These are phyloP conservation scores for Mucor velutinosus DNA, from an alignment of 371 early-diverging fungal genomes.

Conservation along the genomic window DNA sequence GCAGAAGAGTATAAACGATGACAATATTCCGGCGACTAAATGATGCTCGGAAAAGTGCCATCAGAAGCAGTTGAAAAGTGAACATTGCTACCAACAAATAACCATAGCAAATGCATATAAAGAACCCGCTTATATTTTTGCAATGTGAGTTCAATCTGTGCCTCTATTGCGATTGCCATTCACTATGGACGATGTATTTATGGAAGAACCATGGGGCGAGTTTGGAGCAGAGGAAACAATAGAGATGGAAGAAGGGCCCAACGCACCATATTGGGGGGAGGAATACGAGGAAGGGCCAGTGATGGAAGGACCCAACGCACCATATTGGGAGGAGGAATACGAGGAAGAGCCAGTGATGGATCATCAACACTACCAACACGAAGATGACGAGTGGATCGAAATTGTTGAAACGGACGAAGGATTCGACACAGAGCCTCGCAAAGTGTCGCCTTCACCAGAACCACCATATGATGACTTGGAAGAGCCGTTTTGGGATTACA, in stretches of 20 bases:
- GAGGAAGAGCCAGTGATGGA: neutral
- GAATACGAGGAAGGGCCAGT: neutral
- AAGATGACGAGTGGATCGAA: neutral
- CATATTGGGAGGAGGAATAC: neutral
- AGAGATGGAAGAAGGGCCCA: neutral
- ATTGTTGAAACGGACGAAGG: neutral
- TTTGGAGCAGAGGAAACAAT: neutral
- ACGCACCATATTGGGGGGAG: neutral
- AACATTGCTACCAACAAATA: neutral
- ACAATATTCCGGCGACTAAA: neutral
- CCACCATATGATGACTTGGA: slow-evolving; percentile 8
- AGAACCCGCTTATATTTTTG: neutral
- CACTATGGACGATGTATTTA: neutral
- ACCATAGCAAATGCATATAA: neutral
- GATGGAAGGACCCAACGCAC: neutral
- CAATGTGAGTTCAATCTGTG: neutral
- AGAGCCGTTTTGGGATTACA: slow-evolving; percentile 18
- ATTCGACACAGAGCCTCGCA: neutral
- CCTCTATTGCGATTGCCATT: neutral
- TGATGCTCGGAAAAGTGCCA: neutral
- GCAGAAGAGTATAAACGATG: neutral
- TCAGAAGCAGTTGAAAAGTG: neutral
- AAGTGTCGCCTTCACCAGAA: neutral
- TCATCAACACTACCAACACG: neutral
- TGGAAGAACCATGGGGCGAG: neutral